Conservation (phyloP, 2,329 filamentous ascomycete species). For the Aschersonia sp. region DNA sequence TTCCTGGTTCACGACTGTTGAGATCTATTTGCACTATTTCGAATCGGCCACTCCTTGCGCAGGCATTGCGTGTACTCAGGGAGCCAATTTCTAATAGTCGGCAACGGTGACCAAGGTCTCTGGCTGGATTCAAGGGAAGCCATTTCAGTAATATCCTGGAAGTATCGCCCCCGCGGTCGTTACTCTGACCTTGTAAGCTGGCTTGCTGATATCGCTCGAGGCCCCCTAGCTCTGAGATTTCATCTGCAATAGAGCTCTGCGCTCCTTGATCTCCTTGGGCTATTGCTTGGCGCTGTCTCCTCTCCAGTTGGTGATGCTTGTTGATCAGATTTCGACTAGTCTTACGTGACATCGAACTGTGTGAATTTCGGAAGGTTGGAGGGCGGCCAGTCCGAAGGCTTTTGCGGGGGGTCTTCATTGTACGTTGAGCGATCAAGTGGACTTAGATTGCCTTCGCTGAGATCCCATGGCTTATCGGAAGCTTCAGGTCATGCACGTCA, state of each 20-base stretch:
- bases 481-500: too few relatives aligned
- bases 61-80: constrained; percentile 71
- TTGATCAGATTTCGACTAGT: constrained; percentile 51
- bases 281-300: constrained; percentile 41
- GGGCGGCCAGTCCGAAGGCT: constrained; percentile 37
- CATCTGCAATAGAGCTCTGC: constrained; percentile 30
- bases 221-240: constrained; percentile 45
- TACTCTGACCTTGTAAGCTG: constrained; percentile 52
- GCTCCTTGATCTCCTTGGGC: constrained; percentile 32
- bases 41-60: constrained; percentile 57
- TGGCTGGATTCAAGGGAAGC: constrained; percentile 26
- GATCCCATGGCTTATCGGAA: too few relatives aligned
- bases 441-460: background rate
- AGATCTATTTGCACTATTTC: constrained; percentile 76
- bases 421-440: background rate
- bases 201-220: constrained; percentile 51
- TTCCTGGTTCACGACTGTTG: constrained; percentile 69
- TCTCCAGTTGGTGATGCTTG: constrained; percentile 49
- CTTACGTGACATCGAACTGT: constrained; percentile 47
- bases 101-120: constrained; percentile 18
- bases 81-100: constrained; percentile 81
- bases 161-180: constrained; percentile 52
- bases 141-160: constrained; percentile 50
- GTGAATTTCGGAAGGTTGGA: constrained; percentile 32
- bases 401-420: constrained; percentile 28